phyloP scores from a whole-genome alignment of 768 basidiomycete species.

The Termitomyces heimii region DNA sequence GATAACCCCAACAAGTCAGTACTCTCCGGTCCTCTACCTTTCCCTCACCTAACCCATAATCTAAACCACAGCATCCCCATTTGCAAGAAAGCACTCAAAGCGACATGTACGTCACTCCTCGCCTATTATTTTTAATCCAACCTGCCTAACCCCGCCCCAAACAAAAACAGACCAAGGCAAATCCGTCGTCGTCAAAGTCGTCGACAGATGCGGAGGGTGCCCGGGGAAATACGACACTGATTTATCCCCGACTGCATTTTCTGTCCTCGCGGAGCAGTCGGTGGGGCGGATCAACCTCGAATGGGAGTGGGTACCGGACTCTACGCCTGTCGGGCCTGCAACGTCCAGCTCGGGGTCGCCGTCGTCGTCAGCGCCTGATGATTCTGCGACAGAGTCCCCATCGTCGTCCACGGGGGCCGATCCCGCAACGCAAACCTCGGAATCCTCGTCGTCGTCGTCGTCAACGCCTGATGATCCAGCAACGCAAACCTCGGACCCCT shows the following conservation, averaged over 20 bases:
- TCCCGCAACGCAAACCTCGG: no score
- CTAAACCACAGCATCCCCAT: neutral
- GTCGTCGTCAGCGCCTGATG: no score
- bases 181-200: constrained; percentile 12
- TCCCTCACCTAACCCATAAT: neutral
- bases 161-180: constrained; percentile 8
- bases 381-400: no score
- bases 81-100: neutral
- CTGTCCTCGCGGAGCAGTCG: constrained; percentile 1
- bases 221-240: constrained; percentile 4
- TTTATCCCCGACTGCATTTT: constrained; percentile 9
- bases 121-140: neutral
- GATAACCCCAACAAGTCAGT: neutral
- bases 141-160: no score
- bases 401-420: no score
- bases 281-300: constrained; percentile 6
- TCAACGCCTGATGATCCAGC: no score
- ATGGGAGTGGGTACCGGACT: constrained; percentile 4
- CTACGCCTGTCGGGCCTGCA: neutral
- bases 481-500: no score
- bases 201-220: constrained; percentile 13
- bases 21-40: neutral
- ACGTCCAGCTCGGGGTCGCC: no score
- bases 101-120: neutral
- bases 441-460: no score